Evolutionary conservation across 2,329 filamentous ascomycete species (phyloP).

Genomic region (Neonectria sp.): DNA sequence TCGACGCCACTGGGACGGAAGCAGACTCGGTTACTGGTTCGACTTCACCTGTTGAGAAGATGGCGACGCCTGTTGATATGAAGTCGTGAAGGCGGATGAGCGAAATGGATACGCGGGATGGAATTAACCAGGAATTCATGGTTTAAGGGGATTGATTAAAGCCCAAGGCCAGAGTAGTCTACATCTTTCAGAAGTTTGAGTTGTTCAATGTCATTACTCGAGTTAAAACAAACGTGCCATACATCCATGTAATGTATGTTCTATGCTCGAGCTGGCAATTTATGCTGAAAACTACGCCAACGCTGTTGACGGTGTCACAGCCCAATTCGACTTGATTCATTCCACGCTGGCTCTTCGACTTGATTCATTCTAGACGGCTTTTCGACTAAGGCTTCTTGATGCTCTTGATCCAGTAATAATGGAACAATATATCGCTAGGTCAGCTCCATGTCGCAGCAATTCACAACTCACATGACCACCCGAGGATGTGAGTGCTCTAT

Average conservation of each 20-base stretch:
- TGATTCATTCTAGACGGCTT: too few species aligned
- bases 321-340: too few species aligned
- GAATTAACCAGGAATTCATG: not conserved
- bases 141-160: not conserved
- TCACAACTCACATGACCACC: not conserved
- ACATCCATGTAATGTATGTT: not conserved
- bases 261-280: too few species aligned
- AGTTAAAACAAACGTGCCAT: not conserved
- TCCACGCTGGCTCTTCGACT: too few species aligned
- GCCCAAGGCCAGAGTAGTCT: not conserved
- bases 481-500: not conserved
- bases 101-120: too few species aligned
- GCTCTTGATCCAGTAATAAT: not conserved
- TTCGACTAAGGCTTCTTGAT: not conserved
- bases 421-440: not conserved
- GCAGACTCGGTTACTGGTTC: slow-evolving; percentile 21
- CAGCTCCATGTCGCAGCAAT: not conserved
- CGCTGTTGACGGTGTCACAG: too few species aligned
- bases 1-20: slow-evolving; percentile 21
- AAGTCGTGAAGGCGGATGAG: slow-evolving; percentile 6
- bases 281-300: too few species aligned
- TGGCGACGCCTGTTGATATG: not conserved
- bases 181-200: not conserved
- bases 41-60: slow-evolving; percentile 17
- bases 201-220: not conserved